Evolutionary conservation across 2,329 filamentous ascomycete genomes (phyloP), one percentile per base, ranked within the genome.

Genomic region (Fusarium ramigenum): DNA sequence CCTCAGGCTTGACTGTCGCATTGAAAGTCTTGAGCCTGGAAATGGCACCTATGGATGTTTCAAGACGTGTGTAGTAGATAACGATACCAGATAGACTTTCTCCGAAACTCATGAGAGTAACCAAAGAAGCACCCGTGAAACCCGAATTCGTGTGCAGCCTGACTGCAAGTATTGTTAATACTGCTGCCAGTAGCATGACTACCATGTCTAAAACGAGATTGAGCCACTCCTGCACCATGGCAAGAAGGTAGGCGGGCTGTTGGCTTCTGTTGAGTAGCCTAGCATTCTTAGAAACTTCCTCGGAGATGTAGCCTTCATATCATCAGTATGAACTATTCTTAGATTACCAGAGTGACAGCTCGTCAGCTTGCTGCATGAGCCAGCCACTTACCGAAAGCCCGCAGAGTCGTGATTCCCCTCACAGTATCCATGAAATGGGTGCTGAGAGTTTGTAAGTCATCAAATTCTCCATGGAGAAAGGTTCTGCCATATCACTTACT

Each of bases 221-320:
- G 2, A 91, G 83, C 88, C 89, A 91, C 43, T 86, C 84, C 75
- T 91, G 89, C 39, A 91, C 85, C 74, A 86, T 86, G 56, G 83
- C 84, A 2, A 91, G 82, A 3, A 90, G 83, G 74, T 91, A 91
- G 9, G 86, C 86, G 2, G 89, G 89, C 8, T 84, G 79, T 66
- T 91, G 89, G 0, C 88, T 89, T 5, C 78, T 80, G 72, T 91
- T 84, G 5, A 91, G 79, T 0, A 90, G 82, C 3, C 70, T 59
- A 21, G 84, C 79, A 66, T 88, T 90, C 57, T 82, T 81, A 9
- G 82, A 75, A 19, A 85, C 80, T 23, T 70, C 69, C 1, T 60
- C 37, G 0, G 42, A 6, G 9, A 64, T 36, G 10, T 52, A 64
- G 1, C 61, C 61, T 64, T 15, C 1, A 7, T 7, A n/a, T n/a